Base-by-base conservation (phyloP, 345 rosid species). In the Brassica juncea region DNA sequence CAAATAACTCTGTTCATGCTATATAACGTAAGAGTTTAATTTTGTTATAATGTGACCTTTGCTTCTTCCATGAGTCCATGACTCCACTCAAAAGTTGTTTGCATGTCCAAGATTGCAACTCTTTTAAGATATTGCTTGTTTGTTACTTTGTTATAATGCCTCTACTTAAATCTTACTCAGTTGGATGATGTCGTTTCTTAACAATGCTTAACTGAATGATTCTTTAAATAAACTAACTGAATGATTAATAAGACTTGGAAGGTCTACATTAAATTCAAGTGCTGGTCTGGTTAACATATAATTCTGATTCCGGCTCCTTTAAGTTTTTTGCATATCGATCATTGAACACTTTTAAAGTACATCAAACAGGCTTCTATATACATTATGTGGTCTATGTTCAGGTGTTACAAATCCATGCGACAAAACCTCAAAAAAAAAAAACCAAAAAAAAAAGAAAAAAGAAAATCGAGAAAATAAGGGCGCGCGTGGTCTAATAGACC, bases 401-500 rank as follows among this genome's bases (percentile, higher is more conserved):
- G 55, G 5, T 49, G 16, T 49, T 49, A 49, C 55, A 49, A 44
- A 5, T 44, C 15, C 15, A 44, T 44, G 52, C 52, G 52, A 42
- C 30, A 27, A 27, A 27, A 27, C 30, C 30, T 27, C 30, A 39
- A 39, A 32, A 35, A 44, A 44, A 35, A 35, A 49, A 14, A 44
- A 44, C 54, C 15, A 19, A 52, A 66, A 60, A 54, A n/a, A 6
- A n/a, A 52, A 4, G n/a, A 49, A 1, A 54, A 60, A 57, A 55
- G 4, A 27, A 27, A 11, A 12, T 39, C 31, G 32, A 44, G 73
- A 80, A 54, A 68, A 60, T 2, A 74, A 76, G 79, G 78, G 78
- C 82, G 73, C 82, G 77, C 73, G 23, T 54, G 59, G 59, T 54
- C 59, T 3, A 54, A 68, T 14, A 15, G 60, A 49, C 47, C 66